These are phyloP conservation scores for Sanghuangporus baumii DNA, from an alignment of 1,284 basidiomycete genomes.

Conservation along the genomic window DNA sequence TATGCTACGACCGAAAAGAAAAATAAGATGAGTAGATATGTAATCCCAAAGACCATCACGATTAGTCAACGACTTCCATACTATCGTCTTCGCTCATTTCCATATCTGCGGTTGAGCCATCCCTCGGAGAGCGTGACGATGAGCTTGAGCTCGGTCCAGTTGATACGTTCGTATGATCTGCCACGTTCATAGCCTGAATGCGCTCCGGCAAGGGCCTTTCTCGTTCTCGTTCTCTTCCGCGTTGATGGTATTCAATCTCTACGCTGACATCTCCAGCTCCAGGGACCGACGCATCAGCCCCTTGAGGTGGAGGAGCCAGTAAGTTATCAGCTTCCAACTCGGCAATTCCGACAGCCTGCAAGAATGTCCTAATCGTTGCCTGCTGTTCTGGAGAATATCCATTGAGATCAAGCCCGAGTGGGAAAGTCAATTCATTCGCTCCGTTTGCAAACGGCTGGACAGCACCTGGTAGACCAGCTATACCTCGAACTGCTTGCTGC, in stretches of 20 bases:
- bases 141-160: background rate
- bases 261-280: background rate
- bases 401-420: background rate
- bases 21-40: background rate
- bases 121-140: background rate
- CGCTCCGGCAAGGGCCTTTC: background rate
- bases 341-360: constrained; percentile 5
- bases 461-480: background rate
- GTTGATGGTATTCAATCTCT: background rate
- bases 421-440: background rate
- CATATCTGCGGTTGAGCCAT: background rate
- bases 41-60: background rate
- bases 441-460: background rate
- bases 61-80: background rate
- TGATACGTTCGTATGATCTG: background rate
- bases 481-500: background rate
- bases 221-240: background rate
- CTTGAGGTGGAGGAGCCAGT: background rate
- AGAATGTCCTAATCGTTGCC: background rate
- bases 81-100: background rate
- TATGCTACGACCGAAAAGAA: background rate
- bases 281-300: background rate
- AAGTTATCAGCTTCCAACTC: background rate
- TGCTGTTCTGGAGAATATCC: background rate
- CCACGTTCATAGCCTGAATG: constrained; percentile 11